Conservation (phyloP, 257 asterid species). For the Voacanga thouarsii region DNA sequence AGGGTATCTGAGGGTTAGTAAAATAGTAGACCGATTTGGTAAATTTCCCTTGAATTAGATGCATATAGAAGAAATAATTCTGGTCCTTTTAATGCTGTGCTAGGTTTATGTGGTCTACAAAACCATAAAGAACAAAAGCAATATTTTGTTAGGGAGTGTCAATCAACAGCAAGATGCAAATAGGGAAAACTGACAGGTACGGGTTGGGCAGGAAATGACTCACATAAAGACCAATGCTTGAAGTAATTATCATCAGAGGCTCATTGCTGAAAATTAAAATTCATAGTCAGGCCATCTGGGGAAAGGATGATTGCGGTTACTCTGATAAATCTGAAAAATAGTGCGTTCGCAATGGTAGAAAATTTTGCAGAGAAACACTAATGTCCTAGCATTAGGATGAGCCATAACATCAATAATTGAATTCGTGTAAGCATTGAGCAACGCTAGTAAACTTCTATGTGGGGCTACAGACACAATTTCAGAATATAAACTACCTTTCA, state of each 20-base stretch:
- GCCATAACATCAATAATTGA: neutral
- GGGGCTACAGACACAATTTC: neutral
- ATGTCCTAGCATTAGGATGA: neutral
- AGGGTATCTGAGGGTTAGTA: neutral
- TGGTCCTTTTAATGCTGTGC: too few species aligned
- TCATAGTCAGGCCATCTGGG: neutral
- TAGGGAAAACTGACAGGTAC: too few species aligned
- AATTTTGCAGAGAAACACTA: neutral
- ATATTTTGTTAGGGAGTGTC: too few species aligned
- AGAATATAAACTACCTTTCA: slow-evolving; percentile 56
- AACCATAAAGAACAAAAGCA: too few species aligned
- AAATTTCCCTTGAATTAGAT: neutral
- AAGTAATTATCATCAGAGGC: neutral
- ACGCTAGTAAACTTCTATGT: neutral
- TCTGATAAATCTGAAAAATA: too few species aligned
- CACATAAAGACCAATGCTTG: too few species aligned
- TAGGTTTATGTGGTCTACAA: too few species aligned
- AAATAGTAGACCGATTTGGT: neutral
- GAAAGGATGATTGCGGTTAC: too few species aligned
- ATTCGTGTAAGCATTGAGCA: neutral
- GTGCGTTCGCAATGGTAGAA: neutral
- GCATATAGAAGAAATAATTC: too few species aligned
- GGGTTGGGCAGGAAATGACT: too few species aligned
- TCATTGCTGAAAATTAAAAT: too few species aligned
- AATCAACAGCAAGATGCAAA: too few species aligned